phyloP scores from a whole-genome alignment of 2,329 filamentous ascomycete genomes.

The Cadophora luteo-olivacea region DNA sequence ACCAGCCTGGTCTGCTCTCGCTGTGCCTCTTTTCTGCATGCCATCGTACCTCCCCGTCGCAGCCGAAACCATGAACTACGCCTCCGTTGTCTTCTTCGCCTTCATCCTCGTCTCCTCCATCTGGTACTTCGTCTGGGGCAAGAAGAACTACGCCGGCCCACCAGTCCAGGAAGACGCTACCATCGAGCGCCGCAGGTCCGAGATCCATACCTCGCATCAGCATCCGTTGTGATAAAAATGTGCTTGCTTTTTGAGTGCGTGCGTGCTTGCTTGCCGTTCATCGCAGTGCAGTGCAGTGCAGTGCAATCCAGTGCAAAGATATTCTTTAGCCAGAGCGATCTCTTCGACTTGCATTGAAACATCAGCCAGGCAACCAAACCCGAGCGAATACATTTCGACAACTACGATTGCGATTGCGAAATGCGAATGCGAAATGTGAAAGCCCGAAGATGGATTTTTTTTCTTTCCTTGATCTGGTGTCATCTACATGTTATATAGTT shows the following conservation, averaged over 20 bases:
- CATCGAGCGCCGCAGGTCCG: slow-evolving; percentile 24
- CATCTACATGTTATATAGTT: background rate
- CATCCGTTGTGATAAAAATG: slow-evolving; percentile 5
- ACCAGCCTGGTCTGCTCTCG: slow-evolving; percentile 70
- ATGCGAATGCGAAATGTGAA: background rate
- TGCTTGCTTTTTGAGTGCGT: background rate
- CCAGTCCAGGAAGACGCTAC: slow-evolving; percentile 49
- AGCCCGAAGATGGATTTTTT: background rate
- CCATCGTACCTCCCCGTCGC: slow-evolving; percentile 68
- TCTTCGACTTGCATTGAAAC: slow-evolving; percentile 2
- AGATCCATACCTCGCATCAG: slow-evolving; percentile 6
- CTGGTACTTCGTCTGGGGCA: slow-evolving; percentile 76
- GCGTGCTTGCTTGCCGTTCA: background rate
- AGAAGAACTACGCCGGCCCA: slow-evolving; percentile 64
- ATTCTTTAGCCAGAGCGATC: slow-evolving; percentile 6
- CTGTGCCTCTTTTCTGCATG: slow-evolving; percentile 78
- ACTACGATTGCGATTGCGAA: background rate
- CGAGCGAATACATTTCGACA: background rate
- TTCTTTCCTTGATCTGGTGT: background rate
- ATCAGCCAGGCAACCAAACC: background rate
- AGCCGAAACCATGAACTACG: slow-evolving; percentile 63
- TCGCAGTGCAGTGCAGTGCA: background rate
- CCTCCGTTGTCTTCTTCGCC: slow-evolving; percentile 72
- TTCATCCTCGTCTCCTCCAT: slow-evolving; percentile 64
- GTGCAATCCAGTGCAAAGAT: background rate